These are phyloP conservation scores for Penicillium occitanis DNA, from an alignment of 2,329 filamentous ascomycete species.

Conservation along the genomic window DNA sequence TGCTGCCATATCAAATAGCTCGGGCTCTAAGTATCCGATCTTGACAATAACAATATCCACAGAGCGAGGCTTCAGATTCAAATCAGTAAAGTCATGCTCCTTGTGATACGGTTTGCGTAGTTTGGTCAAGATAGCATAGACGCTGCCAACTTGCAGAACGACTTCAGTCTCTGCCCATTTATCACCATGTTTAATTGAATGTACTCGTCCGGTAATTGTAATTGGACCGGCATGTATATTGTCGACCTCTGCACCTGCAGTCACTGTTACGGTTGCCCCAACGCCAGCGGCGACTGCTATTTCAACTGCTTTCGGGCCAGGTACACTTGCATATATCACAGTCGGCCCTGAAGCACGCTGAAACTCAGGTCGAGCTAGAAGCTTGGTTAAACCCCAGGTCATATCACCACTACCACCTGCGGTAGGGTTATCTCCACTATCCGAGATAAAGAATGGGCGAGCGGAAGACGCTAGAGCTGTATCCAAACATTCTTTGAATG, in stretches of 20 bases:
- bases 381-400: conserved; percentile 51
- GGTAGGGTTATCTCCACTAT: conserved; percentile 58
- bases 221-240: conserved; percentile 50
- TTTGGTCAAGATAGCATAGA: conserved; percentile 55
- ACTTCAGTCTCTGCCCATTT: conserved; percentile 50
- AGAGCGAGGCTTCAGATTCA: conserved; percentile 48
- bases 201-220: conserved; percentile 53
- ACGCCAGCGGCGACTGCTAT: conserved; percentile 48
- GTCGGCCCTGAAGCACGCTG: conserved; percentile 37
- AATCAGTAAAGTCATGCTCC: conserved; percentile 53
- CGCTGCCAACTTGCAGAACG: conserved; percentile 52
- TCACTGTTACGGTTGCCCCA: conserved; percentile 52
- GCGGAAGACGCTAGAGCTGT: conserved; percentile 42
- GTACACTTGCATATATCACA: conserved; percentile 57
- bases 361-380: conserved; percentile 51
- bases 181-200: conserved; percentile 54
- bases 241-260: conserved; percentile 53
- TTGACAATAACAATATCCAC: conserved; percentile 57
- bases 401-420: conserved; percentile 57
- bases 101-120: conserved; percentile 56
- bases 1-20: conserved; percentile 55
- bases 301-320: conserved; percentile 47
- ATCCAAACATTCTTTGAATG: conserved; percentile 50
- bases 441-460: conserved; percentile 55
- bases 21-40: conserved; percentile 57